phyloP scores from a whole-genome alignment of 228 moss, liverwort and hornwort genomes.

The Sphagnum magellanicum region DNA sequence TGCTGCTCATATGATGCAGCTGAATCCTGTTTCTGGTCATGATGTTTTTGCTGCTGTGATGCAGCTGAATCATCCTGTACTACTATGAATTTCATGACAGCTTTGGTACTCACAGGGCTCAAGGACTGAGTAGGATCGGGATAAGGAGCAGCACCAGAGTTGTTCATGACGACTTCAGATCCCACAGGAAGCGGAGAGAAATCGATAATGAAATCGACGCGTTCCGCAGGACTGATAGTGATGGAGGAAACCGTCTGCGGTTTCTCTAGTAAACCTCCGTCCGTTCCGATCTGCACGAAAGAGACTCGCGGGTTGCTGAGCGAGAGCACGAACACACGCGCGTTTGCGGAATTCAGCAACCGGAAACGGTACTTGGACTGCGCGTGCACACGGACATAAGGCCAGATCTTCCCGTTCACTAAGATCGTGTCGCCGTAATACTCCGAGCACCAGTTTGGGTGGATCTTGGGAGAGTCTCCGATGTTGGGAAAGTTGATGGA shows the following conservation, averaged over 20 bases:
- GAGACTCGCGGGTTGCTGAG: slow-evolving; percentile 9
- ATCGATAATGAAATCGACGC: slow-evolving; percentile 32
- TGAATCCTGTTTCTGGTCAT: neutral
- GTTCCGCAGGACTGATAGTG: slow-evolving; percentile 23
- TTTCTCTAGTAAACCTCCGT: slow-evolving; percentile 22
- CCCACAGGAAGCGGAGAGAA: slow-evolving; percentile 7
- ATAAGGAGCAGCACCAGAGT: slow-evolving; percentile 27
- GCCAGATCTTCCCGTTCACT: slow-evolving; percentile 44
- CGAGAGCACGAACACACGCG: slow-evolving; percentile 30
- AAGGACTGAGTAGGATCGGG: slow-evolving; percentile 7
- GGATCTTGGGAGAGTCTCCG: slow-evolving; percentile 17
- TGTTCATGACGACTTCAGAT: slow-evolving; percentile 23
- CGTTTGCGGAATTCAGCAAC: slow-evolving; percentile 31
- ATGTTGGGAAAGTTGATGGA: slow-evolving; percentile 46
- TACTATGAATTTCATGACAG: slow-evolving; percentile 32
- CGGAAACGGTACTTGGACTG: slow-evolving; percentile 25
- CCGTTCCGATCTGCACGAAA: slow-evolving; percentile 36
- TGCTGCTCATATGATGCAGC: too few species aligned
- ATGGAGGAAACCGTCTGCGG: slow-evolving; percentile 4
- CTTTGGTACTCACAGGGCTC: slow-evolving; percentile 16
- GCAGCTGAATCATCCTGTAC: neutral
- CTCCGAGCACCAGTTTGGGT: slow-evolving; percentile 46
- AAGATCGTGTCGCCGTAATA: slow-evolving; percentile 38
- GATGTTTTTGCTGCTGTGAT: too few species aligned
- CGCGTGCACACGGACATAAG: slow-evolving; percentile 17